Base-by-base conservation (phyloP, 2,329 filamentous ascomycete species). In the Aureobasidium sp. region DNA sequence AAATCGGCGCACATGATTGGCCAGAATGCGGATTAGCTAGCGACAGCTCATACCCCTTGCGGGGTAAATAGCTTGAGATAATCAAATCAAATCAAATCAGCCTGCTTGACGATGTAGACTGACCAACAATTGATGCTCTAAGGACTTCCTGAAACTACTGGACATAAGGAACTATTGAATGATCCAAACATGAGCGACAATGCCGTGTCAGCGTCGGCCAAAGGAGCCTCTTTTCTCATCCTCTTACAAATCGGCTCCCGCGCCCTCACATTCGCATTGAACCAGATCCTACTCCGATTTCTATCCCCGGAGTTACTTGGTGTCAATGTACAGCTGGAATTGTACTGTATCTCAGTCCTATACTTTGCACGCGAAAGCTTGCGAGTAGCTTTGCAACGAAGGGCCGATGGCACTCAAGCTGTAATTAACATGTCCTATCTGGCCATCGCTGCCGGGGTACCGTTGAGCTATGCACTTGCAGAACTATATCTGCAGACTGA, bases 361-460 rank as follows among this genome's bases (percentile, higher is more conserved):
- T 97, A 96, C 74, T 97, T 99, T 70, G 89, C 94, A 0, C 84
- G 94, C 42, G 94, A 99, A 75, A 93, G 89, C 69, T 78, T 97
- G 53, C 87, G 94, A 16, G 88, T 96, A 16, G 91, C 93, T 30
- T 84, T 96, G 39, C 93, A 97, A 75, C 83, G 94, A 57, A 89
- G 69, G 39, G 73, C 77, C 8, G 73, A 78, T 65, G 73, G 74
- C 54, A 73, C 83, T 11, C 93, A 97, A 73, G 85, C 89, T 2
- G 86, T 93, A 47, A 83, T 97, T 74, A 99, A 99, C 70, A 79
- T 96, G 42, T 89, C 91, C 1, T 95, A 96, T 72, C 76, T 97
- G 27, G 84, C 91, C 27, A 79, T 95, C 15, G 72, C 80, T 0
- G 78, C 93, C 0, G 92, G 92, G 0, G 67, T 86, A 11, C 74